Evolutionary conservation across 2,329 filamentous ascomycete species (phyloP), one percentile per base, ranked within the genome.

Genomic region (Sporothrix brasiliensis): DNA sequence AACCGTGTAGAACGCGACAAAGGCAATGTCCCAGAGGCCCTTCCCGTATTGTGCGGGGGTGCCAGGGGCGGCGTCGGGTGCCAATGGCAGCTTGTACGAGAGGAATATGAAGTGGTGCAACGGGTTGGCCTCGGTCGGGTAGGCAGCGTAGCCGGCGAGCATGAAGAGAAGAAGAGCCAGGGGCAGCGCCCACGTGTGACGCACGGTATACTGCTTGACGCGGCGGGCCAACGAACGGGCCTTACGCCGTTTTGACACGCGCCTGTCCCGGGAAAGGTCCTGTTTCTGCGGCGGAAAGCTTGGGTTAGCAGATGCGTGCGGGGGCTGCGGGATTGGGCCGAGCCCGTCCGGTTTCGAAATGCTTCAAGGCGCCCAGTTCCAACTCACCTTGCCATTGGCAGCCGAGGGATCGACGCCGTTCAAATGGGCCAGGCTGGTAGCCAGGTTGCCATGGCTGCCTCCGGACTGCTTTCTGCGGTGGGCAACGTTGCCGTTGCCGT

Each of bases 1-100:
- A 70, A 97, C 83, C 53, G 88, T 94, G 82, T 97, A 97, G 82
- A 97, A 97, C 71, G 84, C 83, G 69, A 97, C 92, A 76, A 98
- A 94, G 56, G 91, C 91, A 69, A 97, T 84, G 79, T 98, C 94
- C 83, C 90, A 91, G 53, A 81, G 84, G n/a, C 94, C 94, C 80
- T 97, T 97, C 79, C 91, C 93, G 81, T 97, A 98, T 77, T 94
- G 91, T 21, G 83, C 72, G 76, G 85, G 80, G 76, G 82, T 81
- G 69, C 79, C 79, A 24, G 81, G 78, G 71, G 75, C 77, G 69
- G 79, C 78, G 53, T 75, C 78, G 71, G 80, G 78, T 52, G 82
- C 79, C 14, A 80, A 82, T 19, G 91, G 87, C 71, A 94, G 84
- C 70, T 88, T 87, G 82, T 98, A 98, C 67, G 93, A 95, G 72